Base-by-base conservation (phyloP, 352 stramenopile species). In the Phytophthora uliginosa region DNA sequence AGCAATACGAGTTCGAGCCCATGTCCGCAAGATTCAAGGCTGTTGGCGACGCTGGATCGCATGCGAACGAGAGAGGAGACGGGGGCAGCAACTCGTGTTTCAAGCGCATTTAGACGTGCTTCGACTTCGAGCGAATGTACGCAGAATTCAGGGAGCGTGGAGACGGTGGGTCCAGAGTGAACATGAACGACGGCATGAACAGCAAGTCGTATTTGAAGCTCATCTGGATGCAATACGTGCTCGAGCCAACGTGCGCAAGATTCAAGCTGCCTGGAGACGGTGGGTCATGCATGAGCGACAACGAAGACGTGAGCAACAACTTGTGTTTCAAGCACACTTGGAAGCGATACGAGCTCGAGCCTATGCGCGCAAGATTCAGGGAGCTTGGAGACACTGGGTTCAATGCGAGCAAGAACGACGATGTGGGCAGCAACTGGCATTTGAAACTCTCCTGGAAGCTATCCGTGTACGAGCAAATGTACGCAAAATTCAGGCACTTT, bases 91-190 rank as follows among this genome's bases (percentile, higher is more conserved):
- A 18, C 18, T 52, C 4, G 17, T 50, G 0, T 74, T 74, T 36
- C 26, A 69, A 22, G 53, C 24, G 7, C 45, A 61, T 15, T 22
- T 74, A 33, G 15, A 65, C 33, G 24, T 17, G 15, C 61, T 69
- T 34, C 33, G 22, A 56, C 8, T 56, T 5, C 59, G 59, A 24
- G 59, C 47, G 10, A n/a, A 50, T 24, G 45, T 18, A 10, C 55
- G 76, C 12, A 61, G 54, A 18, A 54, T 81, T 40, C 73, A 83
- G 52, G 42, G 50, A n/a, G 59, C 40, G 4, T 81, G 69, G 65
- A 24, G 59, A 18, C 51, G 24, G 5, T 81, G 69, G 74, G 52
- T 56, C 2, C 45, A 59, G n/a, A 51, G 17, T 22, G 50, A 61
- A 18, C 36, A 62, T 28, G 26, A 58, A 9, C 51, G 48, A 38